Evolutionary conservation across 1,139 yeast species (phyloP).

Genomic region (Lizanozyma gosingica): DNA sequence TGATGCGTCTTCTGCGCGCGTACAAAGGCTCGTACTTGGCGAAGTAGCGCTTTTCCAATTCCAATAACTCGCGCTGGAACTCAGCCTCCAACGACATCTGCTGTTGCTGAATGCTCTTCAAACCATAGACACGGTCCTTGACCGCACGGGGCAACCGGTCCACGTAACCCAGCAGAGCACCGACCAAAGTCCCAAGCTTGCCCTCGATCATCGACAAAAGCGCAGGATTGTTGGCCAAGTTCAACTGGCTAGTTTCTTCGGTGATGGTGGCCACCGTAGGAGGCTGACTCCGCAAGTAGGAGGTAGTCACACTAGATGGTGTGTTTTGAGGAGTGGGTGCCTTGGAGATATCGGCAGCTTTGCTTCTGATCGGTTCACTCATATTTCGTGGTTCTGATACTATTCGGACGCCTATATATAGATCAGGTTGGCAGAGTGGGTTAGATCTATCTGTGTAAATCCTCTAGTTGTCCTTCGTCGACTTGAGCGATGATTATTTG

Average conservation of each 20-base stretch:
- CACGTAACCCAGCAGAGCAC: conserved; percentile 81
- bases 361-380: conserved; percentile 64
- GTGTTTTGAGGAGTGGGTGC: conserved; percentile 99
- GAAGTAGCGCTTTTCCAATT: conserved; percentile 75
- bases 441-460: too few species aligned
- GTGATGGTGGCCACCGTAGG: conserved; percentile 73
- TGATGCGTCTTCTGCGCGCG: conserved; percentile 61
- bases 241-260: conserved; percentile 46
- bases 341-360: conserved; percentile 69
- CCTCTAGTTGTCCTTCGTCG: too few species aligned
- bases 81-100: conserved; percentile 83
- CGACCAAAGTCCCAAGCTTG: conserved; percentile 75
- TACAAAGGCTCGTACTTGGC: conserved; percentile 71
- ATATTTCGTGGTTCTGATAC: too few species aligned
- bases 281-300: conserved; percentile 61
- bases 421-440: too few species aligned
- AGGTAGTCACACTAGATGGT: conserved; percentile 80
- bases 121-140: conserved; percentile 69
- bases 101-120: conserved; percentile 76
- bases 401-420: too few species aligned
- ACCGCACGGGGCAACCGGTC: conserved; percentile 68
- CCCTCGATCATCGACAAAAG: conserved; percentile 85
- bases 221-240: conserved; percentile 63
- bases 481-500: too few species aligned
- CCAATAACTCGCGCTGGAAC: conserved; percentile 83